A percentile compares a stretch with the other conserved stretches of the same genome.
phyloP scores from a whole-genome alignment of 768 basidiomycete genomes.

The Pleurotus pulmonarius region DNA sequence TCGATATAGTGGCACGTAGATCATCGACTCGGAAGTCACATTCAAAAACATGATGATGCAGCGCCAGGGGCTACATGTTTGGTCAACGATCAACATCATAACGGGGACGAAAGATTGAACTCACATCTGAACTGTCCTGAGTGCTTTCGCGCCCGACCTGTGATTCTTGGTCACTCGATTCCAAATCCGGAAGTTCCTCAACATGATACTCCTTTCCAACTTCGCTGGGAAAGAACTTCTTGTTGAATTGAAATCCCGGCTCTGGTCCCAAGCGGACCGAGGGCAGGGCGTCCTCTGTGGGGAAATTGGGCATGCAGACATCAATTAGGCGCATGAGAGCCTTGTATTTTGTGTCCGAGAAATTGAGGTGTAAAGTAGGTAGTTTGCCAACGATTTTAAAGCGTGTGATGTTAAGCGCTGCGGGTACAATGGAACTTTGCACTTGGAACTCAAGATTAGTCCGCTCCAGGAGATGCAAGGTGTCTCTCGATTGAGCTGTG shows the following conservation, averaged over 20 bases:
- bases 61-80: conserved; percentile 30
- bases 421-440: conserved; percentile 90
- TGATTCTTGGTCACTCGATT: conserved; percentile 25
- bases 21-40: conserved; percentile 84
- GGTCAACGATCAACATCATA: neutral
- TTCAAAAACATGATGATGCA: conserved; percentile 68
- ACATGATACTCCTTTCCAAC: conserved; percentile 65
- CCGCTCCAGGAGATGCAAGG: conserved; percentile 86
- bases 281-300: conserved; percentile 30
- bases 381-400: conserved; percentile 91
- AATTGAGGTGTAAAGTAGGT: conserved; percentile 83
- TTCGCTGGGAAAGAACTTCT: conserved; percentile 1
- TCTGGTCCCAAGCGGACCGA: conserved; percentile 20
- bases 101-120: conserved; percentile 10
- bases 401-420: conserved; percentile 73
- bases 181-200: conserved; percentile 48
- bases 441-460: conserved; percentile 87
- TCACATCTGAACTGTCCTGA: conserved; percentile 8
- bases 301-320: conserved; percentile 83
- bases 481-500: conserved; percentile 46
- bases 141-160: neutral
- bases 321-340: conserved; percentile 90
- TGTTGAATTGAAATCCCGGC: conserved; percentile 40
- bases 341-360: conserved; percentile 90
- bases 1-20: conserved; percentile 76